These are phyloP conservation scores for Nothomitra cinnamomea DNA, from an alignment of 2,329 filamentous ascomycete species.

Conservation along the genomic window DNA sequence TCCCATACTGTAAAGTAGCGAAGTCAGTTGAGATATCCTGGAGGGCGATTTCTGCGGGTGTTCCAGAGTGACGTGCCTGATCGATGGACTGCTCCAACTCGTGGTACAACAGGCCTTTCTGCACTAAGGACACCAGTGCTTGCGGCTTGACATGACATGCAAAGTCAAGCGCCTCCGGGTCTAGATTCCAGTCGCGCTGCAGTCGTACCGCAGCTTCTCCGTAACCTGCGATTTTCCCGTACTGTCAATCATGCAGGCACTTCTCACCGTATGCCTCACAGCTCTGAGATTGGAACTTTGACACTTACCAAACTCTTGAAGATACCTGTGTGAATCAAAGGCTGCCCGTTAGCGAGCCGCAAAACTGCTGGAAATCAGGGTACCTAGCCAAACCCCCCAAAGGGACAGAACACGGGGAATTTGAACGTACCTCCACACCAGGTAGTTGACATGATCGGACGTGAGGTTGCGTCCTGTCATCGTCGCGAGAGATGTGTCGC, in stretches of 20 bases:
- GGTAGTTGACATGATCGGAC: conserved; percentile 49
- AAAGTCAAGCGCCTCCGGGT: conserved; percentile 44
- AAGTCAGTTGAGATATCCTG: conserved; percentile 11
- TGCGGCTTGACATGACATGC: conserved; percentile 40
- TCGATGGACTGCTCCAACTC: conserved; percentile 31
- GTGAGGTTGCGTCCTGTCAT: conserved; percentile 20
- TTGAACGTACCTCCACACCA: conserved; percentile 43
- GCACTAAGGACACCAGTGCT: conserved; percentile 42
- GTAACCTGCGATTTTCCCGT: conserved; percentile 26
- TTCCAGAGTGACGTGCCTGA: conserved; percentile 23
- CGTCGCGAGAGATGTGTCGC: not conserved
- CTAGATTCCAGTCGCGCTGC: conserved; percentile 43
- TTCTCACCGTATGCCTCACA: no score
- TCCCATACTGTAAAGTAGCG: conserved; percentile 21
- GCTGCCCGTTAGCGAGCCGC: conserved; percentile 7
- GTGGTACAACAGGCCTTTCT: conserved; percentile 42
- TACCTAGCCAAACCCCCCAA: not conserved
- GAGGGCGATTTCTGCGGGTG: not conserved
- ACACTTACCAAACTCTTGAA: conserved; percentile 36
- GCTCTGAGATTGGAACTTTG: not conserved
- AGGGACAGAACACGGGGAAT: not conserved
- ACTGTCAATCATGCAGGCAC: not conserved
- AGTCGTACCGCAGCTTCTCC: conserved; percentile 42
- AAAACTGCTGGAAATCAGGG: not conserved
- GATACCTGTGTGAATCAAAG: conserved; percentile 24